A percentile compares a stretch with the other conserved stretches of the same genome.
These are phyloP conservation scores for Penicillium olsonii DNA, from an alignment of 2,329 filamentous ascomycete species.

Conservation along the genomic window DNA sequence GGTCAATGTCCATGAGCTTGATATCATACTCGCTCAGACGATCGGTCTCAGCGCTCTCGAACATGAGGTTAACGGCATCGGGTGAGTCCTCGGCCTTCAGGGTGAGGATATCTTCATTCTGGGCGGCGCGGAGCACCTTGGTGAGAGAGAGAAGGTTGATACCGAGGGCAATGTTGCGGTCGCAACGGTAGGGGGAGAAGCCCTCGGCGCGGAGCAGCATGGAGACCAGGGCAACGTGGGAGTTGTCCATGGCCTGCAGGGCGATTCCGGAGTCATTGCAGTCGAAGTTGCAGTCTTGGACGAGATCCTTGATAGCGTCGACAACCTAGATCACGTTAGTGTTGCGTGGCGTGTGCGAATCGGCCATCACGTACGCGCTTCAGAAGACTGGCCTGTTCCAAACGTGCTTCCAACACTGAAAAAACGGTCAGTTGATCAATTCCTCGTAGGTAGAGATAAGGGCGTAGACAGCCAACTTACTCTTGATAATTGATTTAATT, in stretches of 20 bases:
- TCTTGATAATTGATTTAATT: constrained; percentile 1
- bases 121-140: constrained; percentile 92
- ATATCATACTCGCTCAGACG: constrained; percentile 98
- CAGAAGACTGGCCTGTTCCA: constrained; percentile 88
- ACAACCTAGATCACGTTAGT: constrained; percentile 66
- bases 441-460: constrained; percentile 7
- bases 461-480: constrained; percentile 17
- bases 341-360: not conserved
- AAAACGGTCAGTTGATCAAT: constrained; percentile 15
- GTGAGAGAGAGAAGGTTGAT: constrained; percentile 96
- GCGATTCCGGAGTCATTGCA: constrained; percentile 99
- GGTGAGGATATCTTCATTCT: constrained; percentile 91
- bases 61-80: constrained; percentile 91
- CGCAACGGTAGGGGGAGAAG: constrained; percentile 94
- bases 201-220: constrained; percentile 97
- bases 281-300: constrained; percentile 99
- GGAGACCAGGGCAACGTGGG: constrained; percentile 95
- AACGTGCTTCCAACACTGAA: constrained; percentile 90
- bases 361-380: constrained; percentile 72
- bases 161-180: constrained; percentile 96
- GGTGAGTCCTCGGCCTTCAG: constrained; percentile 97
- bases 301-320: constrained; percentile 98
- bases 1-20: constrained; percentile 99
- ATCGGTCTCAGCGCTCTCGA: constrained; percentile 87
- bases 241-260: constrained; percentile 99